Conservation (phyloP, 2,329 filamentous ascomycete species). For the Alternaria ethzedia region DNA sequence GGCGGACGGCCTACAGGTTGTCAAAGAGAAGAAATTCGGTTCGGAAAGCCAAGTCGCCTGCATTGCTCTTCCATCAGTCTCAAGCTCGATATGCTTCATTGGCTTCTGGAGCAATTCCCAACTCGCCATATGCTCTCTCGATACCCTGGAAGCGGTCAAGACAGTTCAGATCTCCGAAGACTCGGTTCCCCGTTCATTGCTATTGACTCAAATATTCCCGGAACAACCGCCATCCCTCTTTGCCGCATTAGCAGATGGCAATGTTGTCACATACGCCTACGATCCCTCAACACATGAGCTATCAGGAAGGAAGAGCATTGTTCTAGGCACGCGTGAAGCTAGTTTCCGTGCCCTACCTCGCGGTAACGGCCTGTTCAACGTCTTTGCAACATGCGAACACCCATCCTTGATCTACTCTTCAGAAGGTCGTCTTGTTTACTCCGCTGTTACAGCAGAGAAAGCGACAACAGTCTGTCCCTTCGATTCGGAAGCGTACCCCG, state of each 20-base stretch:
- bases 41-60: slow-evolving; percentile 82
- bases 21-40: slow-evolving; percentile 66
- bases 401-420: slow-evolving; percentile 91
- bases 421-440: slow-evolving; percentile 88
- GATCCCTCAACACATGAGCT: slow-evolving; percentile 67
- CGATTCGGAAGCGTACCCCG: slow-evolving; percentile 79
- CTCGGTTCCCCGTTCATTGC: slow-evolving; percentile 82
- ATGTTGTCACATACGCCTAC: slow-evolving; percentile 82
- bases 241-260: slow-evolving; percentile 89
- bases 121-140: slow-evolving; percentile 74
- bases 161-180: slow-evolving; percentile 64
- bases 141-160: slow-evolving; percentile 69
- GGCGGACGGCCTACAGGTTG: slow-evolving; percentile 61
- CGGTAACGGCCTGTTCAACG: slow-evolving; percentile 69
- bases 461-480: slow-evolving; percentile 83
- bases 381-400: slow-evolving; percentile 94
- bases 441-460: slow-evolving; percentile 88
- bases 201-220: slow-evolving; percentile 75
- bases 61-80: slow-evolving; percentile 72
- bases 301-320: slow-evolving; percentile 77
- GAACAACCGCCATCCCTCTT: slow-evolving; percentile 77
- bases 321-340: slow-evolving; percentile 85
- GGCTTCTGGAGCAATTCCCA: slow-evolving; percentile 88
- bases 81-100: slow-evolving; percentile 73
- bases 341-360: slow-evolving; percentile 79